A percentile compares a stretch with the other conserved stretches of the same genome.
phyloP scores from a whole-genome alignment of 805 yeast species.

The Sugiyamaella lignohabitans region DNA sequence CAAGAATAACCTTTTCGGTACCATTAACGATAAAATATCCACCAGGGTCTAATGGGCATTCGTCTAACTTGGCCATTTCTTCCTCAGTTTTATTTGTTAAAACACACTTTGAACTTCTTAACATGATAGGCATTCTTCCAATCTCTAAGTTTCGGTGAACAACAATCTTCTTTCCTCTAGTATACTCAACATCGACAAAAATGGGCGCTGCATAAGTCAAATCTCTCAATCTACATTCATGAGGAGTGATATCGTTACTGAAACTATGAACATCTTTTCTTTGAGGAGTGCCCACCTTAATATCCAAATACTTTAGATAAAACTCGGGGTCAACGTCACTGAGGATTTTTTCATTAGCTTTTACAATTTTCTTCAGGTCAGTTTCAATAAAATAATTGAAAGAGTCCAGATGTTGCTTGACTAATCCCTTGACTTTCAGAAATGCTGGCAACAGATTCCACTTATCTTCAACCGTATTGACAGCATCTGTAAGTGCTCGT shows the following conservation, averaged over 20 bases:
- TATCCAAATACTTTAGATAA: constrained; percentile 86
- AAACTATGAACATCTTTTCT: constrained; percentile 33
- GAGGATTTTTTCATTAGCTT: constrained; percentile 81
- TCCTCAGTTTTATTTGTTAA: constrained; percentile 69
- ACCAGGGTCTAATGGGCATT: constrained; percentile 98
- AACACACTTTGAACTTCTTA: constrained; percentile 87
- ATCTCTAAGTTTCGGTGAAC: constrained; percentile 86
- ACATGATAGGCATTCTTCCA: constrained; percentile 99
- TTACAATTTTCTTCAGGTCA: constrained; percentile 85
- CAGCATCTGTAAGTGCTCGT: constrained; percentile 76
- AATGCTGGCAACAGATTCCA: constrained; percentile 97
- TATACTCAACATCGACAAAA: constrained; percentile 93
- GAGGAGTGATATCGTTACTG: constrained; percentile 49
- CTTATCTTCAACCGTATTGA: constrained; percentile 81
- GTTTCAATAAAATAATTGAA: constrained; percentile 92
- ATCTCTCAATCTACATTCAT: constrained; percentile 91
- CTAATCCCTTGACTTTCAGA: constrained; percentile 89
- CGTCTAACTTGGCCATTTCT: constrained; percentile 82
- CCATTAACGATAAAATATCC: constrained; percentile 93
- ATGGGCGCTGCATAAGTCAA: constrained; percentile 93
- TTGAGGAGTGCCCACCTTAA: constrained; percentile 66
- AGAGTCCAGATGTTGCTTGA: constrained; percentile 97
- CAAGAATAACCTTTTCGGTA: constrained; percentile 93
- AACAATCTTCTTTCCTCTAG: constrained; percentile 88
- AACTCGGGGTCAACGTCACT: constrained; percentile 98